phyloP scores from a whole-genome alignment of 2,329 filamentous ascomycete species.

The Cordyceps tenuipes region DNA sequence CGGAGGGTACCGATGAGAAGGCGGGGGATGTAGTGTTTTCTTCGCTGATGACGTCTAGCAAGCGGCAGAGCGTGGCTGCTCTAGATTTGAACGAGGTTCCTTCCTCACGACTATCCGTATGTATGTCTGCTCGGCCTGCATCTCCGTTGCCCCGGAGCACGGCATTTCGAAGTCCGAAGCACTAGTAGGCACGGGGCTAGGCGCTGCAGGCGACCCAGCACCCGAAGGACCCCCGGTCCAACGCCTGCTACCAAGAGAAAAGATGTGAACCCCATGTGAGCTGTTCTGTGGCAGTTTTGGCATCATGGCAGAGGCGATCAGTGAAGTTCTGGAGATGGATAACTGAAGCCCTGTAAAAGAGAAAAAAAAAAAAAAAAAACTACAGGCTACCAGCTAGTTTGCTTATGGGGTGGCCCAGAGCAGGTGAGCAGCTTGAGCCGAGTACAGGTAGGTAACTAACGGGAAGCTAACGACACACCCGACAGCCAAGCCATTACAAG shows the following conservation, averaged over 20 bases:
- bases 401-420: neutral
- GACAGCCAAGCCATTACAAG: neutral
- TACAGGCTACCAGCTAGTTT: neutral
- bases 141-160: constrained; percentile 1
- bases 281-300: constrained; percentile 1
- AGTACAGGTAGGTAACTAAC: neutral
- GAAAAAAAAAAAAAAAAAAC: neutral
- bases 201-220: constrained; percentile 3
- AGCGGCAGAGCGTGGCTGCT: neutral
- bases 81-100: neutral
- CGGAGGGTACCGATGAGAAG: neutral
- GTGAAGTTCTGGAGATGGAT: neutral
- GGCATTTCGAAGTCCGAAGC: constrained; percentile 5
- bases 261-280: constrained; percentile 1
- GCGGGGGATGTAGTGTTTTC: neutral
- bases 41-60: neutral
- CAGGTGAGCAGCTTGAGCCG: neutral
- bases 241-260: neutral
- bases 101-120: neutral
- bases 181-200: neutral
- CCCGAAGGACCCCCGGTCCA: neutral
- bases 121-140: neutral
- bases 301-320: neutral
- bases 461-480: neutral
- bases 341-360: neutral